These are phyloP conservation scores for Helminthosporium solani DNA, from an alignment of 2,329 filamentous ascomycete genomes.

Conservation along the genomic window DNA sequence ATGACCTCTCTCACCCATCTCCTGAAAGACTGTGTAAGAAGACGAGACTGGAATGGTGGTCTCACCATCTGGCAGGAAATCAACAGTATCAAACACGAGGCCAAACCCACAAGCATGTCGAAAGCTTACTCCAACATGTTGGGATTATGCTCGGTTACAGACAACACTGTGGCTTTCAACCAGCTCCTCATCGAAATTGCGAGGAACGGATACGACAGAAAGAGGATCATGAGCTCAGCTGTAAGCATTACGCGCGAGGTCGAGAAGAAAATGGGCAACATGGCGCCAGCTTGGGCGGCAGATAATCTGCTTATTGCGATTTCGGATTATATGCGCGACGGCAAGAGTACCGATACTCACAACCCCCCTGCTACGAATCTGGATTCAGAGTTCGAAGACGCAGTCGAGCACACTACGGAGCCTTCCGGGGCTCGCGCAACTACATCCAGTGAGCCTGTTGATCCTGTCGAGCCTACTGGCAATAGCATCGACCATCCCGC, in stretches of 20 bases:
- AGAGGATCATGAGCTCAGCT: slow-evolving; percentile 20
- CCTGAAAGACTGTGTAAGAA: slow-evolving; percentile 44
- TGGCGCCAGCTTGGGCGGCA: slow-evolving; percentile 32
- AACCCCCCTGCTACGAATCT: neutral
- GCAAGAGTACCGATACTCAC: neutral
- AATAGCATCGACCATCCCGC: neutral
- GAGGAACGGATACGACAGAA: slow-evolving; percentile 25
- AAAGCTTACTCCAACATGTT: slow-evolving; percentile 37
- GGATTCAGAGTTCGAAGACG: neutral
- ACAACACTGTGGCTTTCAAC: slow-evolving; percentile 36
- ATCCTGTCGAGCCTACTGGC: neutral
- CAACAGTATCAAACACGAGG: slow-evolving; percentile 27
- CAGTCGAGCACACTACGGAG: neutral
- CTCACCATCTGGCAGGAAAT: slow-evolving; percentile 48
- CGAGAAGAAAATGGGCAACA: slow-evolving; percentile 12
- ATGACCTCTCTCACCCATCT: slow-evolving; percentile 42
- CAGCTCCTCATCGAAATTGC: slow-evolving; percentile 31
- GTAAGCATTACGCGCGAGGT: slow-evolving; percentile 14
- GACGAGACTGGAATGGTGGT: slow-evolving; percentile 39
- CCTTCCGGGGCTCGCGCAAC: neutral
- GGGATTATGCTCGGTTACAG: slow-evolving; percentile 32
- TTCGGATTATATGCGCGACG: slow-evolving; percentile 24
- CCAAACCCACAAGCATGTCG: slow-evolving; percentile 22
- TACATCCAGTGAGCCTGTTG: neutral
- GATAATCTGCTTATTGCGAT: slow-evolving; percentile 38